Conservation (phyloP, 1,284 basidiomycete species). For the Phellopilus nigrolimitatus region DNA sequence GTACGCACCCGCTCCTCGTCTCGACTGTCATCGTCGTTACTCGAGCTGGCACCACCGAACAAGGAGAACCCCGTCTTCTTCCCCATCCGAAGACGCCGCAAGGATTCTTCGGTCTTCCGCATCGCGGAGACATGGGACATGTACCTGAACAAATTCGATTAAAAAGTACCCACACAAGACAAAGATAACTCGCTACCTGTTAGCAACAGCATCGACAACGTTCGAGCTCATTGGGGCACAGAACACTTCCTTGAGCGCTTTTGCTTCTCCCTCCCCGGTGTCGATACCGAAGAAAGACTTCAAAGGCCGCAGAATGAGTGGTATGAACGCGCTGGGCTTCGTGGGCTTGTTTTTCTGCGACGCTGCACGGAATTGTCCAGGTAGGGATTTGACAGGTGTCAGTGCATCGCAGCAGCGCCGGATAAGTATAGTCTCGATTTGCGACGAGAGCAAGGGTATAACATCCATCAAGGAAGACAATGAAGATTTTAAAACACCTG, state of each 20-base stretch:
- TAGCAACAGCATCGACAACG: slow-evolving; percentile 72
- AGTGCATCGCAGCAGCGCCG: slow-evolving; percentile 82
- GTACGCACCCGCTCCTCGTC: slow-evolving; percentile 78
- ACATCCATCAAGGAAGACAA: slow-evolving; percentile 45
- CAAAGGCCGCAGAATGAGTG: slow-evolving; percentile 78
- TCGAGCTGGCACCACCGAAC: slow-evolving; percentile 49
- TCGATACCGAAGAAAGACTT: slow-evolving; percentile 70
- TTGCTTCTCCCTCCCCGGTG: slow-evolving; percentile 49
- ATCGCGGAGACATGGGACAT: slow-evolving; percentile 70
- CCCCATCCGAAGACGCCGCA: slow-evolving; percentile 80
- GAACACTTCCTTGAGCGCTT: slow-evolving; percentile 50
- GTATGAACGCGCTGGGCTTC: slow-evolving; percentile 83
- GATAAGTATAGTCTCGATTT: slow-evolving; percentile 70
- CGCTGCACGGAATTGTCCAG: slow-evolving; percentile 81
- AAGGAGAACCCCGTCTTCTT: slow-evolving; percentile 77
- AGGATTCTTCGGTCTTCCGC: slow-evolving; percentile 86
- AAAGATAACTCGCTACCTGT: slow-evolving; percentile 41
- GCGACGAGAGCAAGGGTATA: slow-evolving; percentile 51
- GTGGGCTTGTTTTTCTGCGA: slow-evolving; percentile 64
- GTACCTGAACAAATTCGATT: slow-evolving; percentile 40
- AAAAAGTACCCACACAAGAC: not conserved
- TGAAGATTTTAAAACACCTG: slow-evolving; percentile 56
- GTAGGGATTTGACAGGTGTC: slow-evolving; percentile 82
- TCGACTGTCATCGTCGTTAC: slow-evolving; percentile 59
- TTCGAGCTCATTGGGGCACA: slow-evolving; percentile 52